These are phyloP conservation scores for Melaleuca alternifolia DNA, from an alignment of 345 rosid genomes.

Conservation along the genomic window DNA sequence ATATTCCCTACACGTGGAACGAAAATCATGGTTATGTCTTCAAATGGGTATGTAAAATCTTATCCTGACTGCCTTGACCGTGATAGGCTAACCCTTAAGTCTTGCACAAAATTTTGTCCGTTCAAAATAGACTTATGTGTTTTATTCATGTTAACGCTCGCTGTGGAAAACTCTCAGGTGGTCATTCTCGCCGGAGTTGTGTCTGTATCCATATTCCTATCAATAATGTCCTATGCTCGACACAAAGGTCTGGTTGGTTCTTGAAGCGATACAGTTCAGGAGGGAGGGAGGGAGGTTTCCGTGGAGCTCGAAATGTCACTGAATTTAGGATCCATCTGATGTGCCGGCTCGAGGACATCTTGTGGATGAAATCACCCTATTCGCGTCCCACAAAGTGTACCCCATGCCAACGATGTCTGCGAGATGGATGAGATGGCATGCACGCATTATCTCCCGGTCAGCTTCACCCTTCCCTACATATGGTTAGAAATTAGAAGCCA, in stretches of 20 bases:
- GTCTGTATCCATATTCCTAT: slow-evolving; percentile 28
- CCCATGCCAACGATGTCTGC: neutral
- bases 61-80: neutral
- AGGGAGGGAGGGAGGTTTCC: neutral
- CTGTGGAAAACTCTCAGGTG: slow-evolving; percentile 22
- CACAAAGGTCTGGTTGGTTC: slow-evolving; percentile 59
- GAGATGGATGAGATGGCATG: neutral
- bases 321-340: neutral
- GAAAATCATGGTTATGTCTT: slow-evolving; percentile 28
- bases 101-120: neutral
- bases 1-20: slow-evolving; percentile 33
- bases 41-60: slow-evolving; percentile 33
- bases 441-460: neutral
- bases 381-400: neutral
- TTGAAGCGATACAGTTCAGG: slow-evolving; percentile 6
- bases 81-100: neutral
- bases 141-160: neutral
- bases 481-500: neutral
- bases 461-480: neutral
- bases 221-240: slow-evolving; percentile 50
- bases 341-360: neutral
- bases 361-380: neutral
- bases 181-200: slow-evolving; percentile 31
- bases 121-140: no score
- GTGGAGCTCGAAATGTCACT: neutral